Base-by-base conservation (phyloP, 441 rosid genomes). In the Aleurites moluccanus region DNA sequence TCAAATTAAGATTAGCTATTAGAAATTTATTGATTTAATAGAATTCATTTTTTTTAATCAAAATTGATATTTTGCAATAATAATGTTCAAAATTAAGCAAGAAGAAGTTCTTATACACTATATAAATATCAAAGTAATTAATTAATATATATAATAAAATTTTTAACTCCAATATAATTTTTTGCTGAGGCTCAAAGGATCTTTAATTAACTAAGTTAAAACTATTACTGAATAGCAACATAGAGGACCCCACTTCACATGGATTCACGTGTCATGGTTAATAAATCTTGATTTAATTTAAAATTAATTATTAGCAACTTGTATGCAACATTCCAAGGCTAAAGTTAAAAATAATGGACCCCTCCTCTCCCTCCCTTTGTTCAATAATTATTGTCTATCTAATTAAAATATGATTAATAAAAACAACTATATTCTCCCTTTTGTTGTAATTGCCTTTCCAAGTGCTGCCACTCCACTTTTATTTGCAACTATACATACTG, bases 191-290 rank as follows among this genome's bases (percentile, higher is more conserved):
- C 75, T 73, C 49, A 75, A 68, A 72, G 75, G 78, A 82, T 80
- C 56, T 53, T 40, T 14, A 55, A 27, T 42, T 30, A 50, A 50
- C 6, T 18, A 52, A 52, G 18, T 52, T 16, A 52, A 20, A 18
- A 18, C 21, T 21, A 52, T 52, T n/a, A n/a, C n/a, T n/a, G n/a
- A n/a, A 8, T 8, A 21, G 64, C 76, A 77, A 78, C 86, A 86
- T 73, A 59, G 69, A 75, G 90, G 84, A 27, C 85, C 88, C 86
- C 18, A 0, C 84, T 78, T 86, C 88, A 86, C 90, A 79, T 86
- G 86, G 78, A 81, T 85, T 83, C 83, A 80, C 87, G 77, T 80
- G 89, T 45, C 68, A 40, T 33, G 35, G 78, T 70, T 77, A 75
- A 69, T 76, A 66, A 76, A 75, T 70, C 78, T 52, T 68, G 70